These are phyloP conservation scores for Gymnopus androsaceus DNA, from an alignment of 1,284 basidiomycete genomes.

Conservation along the genomic window DNA sequence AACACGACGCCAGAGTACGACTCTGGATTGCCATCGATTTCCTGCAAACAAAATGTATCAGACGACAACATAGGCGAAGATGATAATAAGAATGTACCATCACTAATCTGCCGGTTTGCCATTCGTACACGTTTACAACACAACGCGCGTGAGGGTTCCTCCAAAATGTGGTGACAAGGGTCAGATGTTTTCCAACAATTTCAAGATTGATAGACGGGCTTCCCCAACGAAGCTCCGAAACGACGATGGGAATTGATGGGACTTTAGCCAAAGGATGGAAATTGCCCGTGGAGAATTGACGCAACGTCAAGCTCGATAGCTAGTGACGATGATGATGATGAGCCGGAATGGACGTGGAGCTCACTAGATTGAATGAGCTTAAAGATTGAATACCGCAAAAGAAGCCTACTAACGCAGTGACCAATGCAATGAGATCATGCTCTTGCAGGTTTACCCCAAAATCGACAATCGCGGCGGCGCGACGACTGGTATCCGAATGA, in stretches of 20 bases:
- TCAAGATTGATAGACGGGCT: constrained; percentile 43
- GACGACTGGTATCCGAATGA: constrained; percentile 1
- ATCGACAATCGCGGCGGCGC: constrained; percentile 34
- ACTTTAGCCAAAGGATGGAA: constrained; percentile 42
- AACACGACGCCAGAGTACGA: constrained; percentile 45
- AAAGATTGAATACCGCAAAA: neutral
- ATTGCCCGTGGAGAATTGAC: constrained; percentile 43
- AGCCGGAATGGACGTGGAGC: neutral
- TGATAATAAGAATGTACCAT: constrained; percentile 30
- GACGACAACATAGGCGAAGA: constrained; percentile 2
- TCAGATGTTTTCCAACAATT: constrained; percentile 49
- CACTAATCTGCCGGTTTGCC: constrained; percentile 40
- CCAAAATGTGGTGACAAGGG: constrained; percentile 40
- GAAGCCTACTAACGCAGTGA: constrained; percentile 37
- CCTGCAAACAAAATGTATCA: constrained; percentile 20
- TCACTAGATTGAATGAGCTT: neutral
- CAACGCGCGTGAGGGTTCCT: constrained; percentile 26
- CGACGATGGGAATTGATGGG: constrained; percentile 33
- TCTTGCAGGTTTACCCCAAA: constrained; percentile 49
- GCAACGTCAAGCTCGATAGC: constrained; percentile 32
- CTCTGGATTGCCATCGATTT: constrained; percentile 25
- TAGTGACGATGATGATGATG: neutral
- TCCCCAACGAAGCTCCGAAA: constrained; percentile 21
- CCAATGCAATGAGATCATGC: constrained; percentile 46
- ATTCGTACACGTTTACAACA: constrained; percentile 41